Evolutionary conservation across 2,329 filamentous ascomycete genomes (phyloP).

Genomic region (Microdochium trichocladiopsis): DNA sequence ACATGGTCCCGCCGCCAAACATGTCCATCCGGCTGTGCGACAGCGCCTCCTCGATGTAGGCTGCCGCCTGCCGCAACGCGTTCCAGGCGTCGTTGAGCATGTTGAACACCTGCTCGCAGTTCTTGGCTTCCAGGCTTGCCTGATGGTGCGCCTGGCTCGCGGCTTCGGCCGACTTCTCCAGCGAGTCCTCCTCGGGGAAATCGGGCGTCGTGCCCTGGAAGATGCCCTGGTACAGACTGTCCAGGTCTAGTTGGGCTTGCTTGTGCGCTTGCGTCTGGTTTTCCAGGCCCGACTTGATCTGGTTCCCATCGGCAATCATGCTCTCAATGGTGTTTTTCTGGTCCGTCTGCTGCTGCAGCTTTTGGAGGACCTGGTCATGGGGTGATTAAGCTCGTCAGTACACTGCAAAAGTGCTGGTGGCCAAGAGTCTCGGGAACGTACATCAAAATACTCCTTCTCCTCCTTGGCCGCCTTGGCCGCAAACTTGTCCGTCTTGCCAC

Average conservation of each 20-base stretch:
- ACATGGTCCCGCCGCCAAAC: slow-evolving; percentile 37
- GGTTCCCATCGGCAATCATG: slow-evolving; percentile 31
- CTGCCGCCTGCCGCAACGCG: not conserved
- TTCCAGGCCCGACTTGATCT: slow-evolving; percentile 27
- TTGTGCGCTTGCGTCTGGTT: slow-evolving; percentile 23
- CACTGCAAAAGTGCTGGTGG: too few species aligned
- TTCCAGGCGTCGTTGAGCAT: slow-evolving; percentile 27
- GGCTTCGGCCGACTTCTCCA: slow-evolving; percentile 27
- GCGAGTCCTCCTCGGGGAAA: slow-evolving; percentile 44
- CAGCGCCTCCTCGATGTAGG: slow-evolving; percentile 16
- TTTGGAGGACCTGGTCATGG: slow-evolving; percentile 33
- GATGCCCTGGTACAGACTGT: slow-evolving; percentile 43
- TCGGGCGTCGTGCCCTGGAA: slow-evolving; percentile 45
- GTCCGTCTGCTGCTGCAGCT: slow-evolving; percentile 36
- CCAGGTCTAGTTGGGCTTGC: slow-evolving; percentile 36
- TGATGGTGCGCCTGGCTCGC: slow-evolving; percentile 29
- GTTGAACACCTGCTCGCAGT: slow-evolving; percentile 31
- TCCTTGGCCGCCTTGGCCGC: slow-evolving; percentile 41
- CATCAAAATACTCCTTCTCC: slow-evolving; percentile 43
- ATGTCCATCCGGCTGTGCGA: slow-evolving; percentile 32
- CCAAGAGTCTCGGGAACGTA: too few species aligned
- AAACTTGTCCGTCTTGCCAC: slow-evolving; percentile 41
- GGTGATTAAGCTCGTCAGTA: too few species aligned
- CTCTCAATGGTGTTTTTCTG: slow-evolving; percentile 29
- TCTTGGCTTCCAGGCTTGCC: slow-evolving; percentile 24